phyloP scores from a whole-genome alignment of 169 alveolate species.

The Plasmodium reichenowi region DNA sequence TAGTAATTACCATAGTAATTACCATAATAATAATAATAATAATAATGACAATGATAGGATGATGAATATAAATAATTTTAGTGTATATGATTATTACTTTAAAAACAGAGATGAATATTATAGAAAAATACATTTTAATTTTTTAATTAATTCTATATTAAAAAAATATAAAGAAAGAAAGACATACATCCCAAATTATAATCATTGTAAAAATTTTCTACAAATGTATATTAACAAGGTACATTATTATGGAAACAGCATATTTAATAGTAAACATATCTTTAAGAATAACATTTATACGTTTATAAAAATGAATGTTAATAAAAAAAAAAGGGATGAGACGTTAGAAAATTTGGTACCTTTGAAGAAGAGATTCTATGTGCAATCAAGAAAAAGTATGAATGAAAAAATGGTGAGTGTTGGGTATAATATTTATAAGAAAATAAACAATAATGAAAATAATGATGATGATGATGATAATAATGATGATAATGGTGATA shows the following conservation, averaged over 20 bases:
- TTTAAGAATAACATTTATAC: constrained; percentile 23
- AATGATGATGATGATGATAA: too few relatives aligned
- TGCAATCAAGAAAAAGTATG: too few relatives aligned
- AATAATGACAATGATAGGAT: too few relatives aligned
- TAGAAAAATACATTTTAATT: constrained; percentile 8
- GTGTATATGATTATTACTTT: too few relatives aligned
- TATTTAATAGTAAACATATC: constrained; percentile 31
- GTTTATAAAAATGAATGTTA: constrained; percentile 13
- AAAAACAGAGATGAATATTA: neutral
- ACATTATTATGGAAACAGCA: constrained; percentile 47
- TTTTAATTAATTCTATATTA: constrained; percentile 20
- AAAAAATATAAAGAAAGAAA: constrained; percentile 13
- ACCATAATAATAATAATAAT: too few relatives aligned
- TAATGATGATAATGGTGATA: too few relatives aligned
- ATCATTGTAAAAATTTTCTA: constrained; percentile 28
- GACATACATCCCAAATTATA: neutral
- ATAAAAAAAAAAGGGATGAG: neutral
- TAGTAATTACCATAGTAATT: too few relatives aligned
- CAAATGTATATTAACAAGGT: constrained; percentile 37
- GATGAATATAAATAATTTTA: too few relatives aligned
- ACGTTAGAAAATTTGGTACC: neutral
- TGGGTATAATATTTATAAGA: too few relatives aligned
- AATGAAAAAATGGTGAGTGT: too few relatives aligned
- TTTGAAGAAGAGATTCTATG: too few relatives aligned
- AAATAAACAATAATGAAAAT: too few relatives aligned